Base-by-base conservation (phyloP, 306 rosid species). In the Malus fusca region DNA sequence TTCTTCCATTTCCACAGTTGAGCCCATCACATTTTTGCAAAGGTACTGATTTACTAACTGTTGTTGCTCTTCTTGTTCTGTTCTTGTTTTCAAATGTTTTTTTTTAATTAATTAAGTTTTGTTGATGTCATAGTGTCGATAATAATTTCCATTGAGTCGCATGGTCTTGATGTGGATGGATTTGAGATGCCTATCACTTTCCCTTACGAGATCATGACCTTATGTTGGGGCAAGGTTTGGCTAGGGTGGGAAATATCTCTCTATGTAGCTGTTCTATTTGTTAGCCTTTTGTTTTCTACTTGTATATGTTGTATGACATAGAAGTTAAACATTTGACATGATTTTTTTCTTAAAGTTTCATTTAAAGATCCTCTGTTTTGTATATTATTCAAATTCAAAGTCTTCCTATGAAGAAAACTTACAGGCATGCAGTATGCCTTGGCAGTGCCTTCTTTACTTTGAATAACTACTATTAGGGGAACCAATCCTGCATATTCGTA, bases 1-100 rank as follows among this genome's bases (percentile, higher is more conserved):
- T 94, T 84, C 96, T 94, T 70, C 98, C 98, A 51, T 92, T 76
- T 81, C 91, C 95, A 25, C 92, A 83, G 64, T 55, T 94, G 83
- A 87, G 96, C 84, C 96, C 98, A 12, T 55, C 83, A 40, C 95
- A 87, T 84, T 75, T 88, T 21, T 94, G 88, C 81, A 76, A 85
- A 94, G 98, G 98, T 93, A 82, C 59, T 23, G 11, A 64, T 13
- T 43, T 25, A 55, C 11, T 42, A 15, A 25, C 17, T 73, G 3
- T 52, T 35, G 43, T 35, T 52, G 46, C 23, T 56, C 46, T 44
- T 75, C n/a, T 4, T 22, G 14, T 70, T 35, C 19, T 71, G 37
- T 25, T 28, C 69, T 81, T 12, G 21, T 71, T 14, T 56, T 68
- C 12, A 69, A 17, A 58, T 35, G 14, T 14, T 11, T 61, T 42